Evolutionary conservation across 495 filamentous ascomycete genomes (phyloP).

Genomic region (Trichoderma asperelloides): DNA sequence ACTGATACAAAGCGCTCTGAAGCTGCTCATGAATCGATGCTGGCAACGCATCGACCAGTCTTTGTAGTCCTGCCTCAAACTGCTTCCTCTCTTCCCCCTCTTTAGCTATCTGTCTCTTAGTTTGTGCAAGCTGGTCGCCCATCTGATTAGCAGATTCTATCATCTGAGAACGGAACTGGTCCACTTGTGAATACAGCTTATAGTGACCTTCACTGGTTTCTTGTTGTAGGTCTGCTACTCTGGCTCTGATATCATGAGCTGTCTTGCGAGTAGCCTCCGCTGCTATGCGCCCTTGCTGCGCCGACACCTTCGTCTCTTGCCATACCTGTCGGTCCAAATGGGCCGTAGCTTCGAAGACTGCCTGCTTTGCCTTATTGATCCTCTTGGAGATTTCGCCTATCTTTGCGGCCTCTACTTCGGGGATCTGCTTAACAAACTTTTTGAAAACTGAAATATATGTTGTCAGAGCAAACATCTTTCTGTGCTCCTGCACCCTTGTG

Average conservation of each 20-base stretch:
- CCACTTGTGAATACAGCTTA: neutral
- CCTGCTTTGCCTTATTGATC: neutral
- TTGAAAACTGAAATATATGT: neutral
- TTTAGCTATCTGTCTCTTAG: neutral
- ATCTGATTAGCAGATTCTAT: neutral
- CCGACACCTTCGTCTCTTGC: neutral
- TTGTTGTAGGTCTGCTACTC: neutral
- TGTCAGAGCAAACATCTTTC: neutral
- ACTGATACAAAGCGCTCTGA: conserved; percentile 1
- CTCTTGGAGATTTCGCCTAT: neutral
- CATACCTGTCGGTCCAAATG: neutral
- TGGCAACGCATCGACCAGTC: neutral
- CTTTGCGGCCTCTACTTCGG: neutral
- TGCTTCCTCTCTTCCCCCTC: neutral
- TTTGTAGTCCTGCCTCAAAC: neutral
- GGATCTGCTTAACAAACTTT: neutral
- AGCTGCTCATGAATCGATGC: neutral
- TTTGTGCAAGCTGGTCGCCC: neutral
- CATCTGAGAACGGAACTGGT: neutral
- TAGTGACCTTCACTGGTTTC: neutral
- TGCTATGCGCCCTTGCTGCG: neutral
- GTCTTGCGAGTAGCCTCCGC: neutral
- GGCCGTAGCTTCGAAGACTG: neutral
- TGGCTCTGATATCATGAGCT: neutral
- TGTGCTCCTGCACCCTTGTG: neutral